Evolutionary conservation across 202 grass and related monocot genomes (phyloP), one percentile per base, ranked within the genome.

Genomic region (Tripidium arundinaceum): DNA sequence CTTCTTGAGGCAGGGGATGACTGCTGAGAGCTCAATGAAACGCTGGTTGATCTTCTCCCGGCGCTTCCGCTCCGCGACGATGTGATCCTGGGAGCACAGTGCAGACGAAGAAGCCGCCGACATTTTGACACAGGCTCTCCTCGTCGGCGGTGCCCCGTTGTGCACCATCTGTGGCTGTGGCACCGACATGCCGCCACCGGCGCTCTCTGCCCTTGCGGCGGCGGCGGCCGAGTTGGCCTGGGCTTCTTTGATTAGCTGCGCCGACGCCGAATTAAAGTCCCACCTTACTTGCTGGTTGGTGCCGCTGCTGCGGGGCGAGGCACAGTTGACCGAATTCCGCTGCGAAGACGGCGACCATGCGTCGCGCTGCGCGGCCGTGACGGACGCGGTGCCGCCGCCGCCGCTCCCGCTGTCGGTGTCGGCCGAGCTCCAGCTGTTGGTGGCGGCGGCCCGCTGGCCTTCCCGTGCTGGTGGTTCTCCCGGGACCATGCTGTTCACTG

Each of bases 1-100:
- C 90, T 97, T 96, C 26, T 90, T 92, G 28, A 92, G 87, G 54
- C 63, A 75, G 4, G 93, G 93, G 71, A 96, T 90, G 69, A 92
- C 49, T 15, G 87, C 79, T 24, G 93, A 92, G 67, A 92, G 90
- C 80, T 90, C 93, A 62, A 97, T 83, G 63, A 90, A 90, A 1
- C 78, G 83, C 43, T 86, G 68, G 63, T 92, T 96, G 83, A 96
- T 86, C 72, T 88, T 96, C 79, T 95, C 93, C 61, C 93, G 63
- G 11, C 93, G 85, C 59, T 72, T 87, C 4, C 93, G 62, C 81
- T 95, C 93, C 1, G 93, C 89, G 41, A 95, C 84, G 38, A 92
- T 84, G 81, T 95, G 93, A 14, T 95, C 93, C 31, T 87, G 89
- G 45, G 75, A 54, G 72, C 75, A 74, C n/a, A 70, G 42, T 60